Conservation (phyloP, 2,329 filamentous ascomycete genomes). For the Xylaria sp. region DNA sequence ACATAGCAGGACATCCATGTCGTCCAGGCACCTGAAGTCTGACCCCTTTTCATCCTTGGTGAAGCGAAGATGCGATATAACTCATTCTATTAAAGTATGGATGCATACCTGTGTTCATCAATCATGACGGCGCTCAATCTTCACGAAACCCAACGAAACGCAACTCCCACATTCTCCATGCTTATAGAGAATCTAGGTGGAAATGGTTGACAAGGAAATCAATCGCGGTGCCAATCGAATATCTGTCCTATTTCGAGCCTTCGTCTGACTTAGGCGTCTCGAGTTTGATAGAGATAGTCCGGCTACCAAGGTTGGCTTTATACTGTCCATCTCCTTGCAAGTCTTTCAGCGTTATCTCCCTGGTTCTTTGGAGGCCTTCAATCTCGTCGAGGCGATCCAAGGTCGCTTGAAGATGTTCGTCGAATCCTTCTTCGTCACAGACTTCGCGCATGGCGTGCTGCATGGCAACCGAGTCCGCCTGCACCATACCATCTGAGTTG, state of each 20-base stretch:
- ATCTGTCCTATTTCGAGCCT: not conserved
- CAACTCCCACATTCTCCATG: not conserved
- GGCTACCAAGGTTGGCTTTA: slow-evolving; percentile 12
- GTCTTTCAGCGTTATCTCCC: slow-evolving; percentile 52
- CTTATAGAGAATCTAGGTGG: not conserved
- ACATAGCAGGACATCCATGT: not conserved
- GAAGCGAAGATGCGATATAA: not conserved
- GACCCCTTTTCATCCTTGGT: not conserved
- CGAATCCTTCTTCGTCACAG: slow-evolving; percentile 45
- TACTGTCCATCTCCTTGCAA: slow-evolving; percentile 19
- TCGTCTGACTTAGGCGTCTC: not conserved
- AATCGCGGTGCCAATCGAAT: not conserved
- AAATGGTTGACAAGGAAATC: not conserved
- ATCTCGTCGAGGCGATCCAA: slow-evolving; percentile 49
- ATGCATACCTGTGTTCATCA: not conserved
- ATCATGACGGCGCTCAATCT: not conserved
- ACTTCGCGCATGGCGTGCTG: slow-evolving; percentile 52
- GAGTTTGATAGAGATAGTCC: slow-evolving; percentile 13
- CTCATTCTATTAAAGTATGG: not conserved
- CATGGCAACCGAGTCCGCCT: slow-evolving; percentile 54
- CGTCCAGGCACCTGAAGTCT: not conserved
- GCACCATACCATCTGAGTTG: slow-evolving; percentile 49
- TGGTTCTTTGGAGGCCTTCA: slow-evolving; percentile 48
- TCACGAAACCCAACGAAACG: not conserved
- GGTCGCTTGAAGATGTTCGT: slow-evolving; percentile 47